Evolutionary conservation across 2,329 filamentous ascomycete genomes (phyloP), one percentile per base, ranked within the genome.

Genomic region (Trichophyton mentagrophytes): DNA sequence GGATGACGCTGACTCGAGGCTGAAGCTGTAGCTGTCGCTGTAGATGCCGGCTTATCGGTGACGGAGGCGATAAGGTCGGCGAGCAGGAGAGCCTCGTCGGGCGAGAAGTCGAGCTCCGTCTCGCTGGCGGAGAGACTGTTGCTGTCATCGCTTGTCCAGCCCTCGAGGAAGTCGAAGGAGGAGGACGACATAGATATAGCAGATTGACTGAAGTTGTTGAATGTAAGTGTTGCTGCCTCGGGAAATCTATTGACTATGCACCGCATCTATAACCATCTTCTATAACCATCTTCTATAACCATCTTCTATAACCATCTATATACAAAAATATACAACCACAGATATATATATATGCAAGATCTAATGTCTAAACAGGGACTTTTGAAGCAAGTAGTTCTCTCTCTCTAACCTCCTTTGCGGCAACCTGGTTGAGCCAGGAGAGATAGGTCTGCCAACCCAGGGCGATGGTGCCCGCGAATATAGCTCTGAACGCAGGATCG

Each of bases 391-490:
- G 22, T 2, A 22, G 51, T 13, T 61, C 62, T 42, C 60, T 59
- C 13, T 60, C 64, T 2, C 9, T 38, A 13, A 83, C 80, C 66
- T 79, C 76, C 57, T 77, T 77, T 71, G 90, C 89, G 1, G 88
- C 89, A 64, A 78, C 77, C 68, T 86, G 81, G 68, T 95, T 95
- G 68, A 95, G 73, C 72, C 85, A 88, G 66, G 85, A 89, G 67
- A 96, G 70, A 78, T 96, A 96, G 0, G 89, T 90, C 80, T 96
- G 91, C 91, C 91, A 96, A 0, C 88, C 88, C 58, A 96, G 86
- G 0, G 89, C 89, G 65, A 95, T 81, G 5, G 87, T 76, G 1
- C 88, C 89, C 0, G 87, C 84, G 66, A 96, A 93, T 15, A 95
- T 80, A 67, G 85, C 88, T 58, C 91, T 79, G 73, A 89, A 92